A percentile compares a stretch with the other conserved stretches of the same genome.
Evolutionary conservation across 805 yeast species (phyloP).

Genomic region (Diddensiella santjacobensis): DNA sequence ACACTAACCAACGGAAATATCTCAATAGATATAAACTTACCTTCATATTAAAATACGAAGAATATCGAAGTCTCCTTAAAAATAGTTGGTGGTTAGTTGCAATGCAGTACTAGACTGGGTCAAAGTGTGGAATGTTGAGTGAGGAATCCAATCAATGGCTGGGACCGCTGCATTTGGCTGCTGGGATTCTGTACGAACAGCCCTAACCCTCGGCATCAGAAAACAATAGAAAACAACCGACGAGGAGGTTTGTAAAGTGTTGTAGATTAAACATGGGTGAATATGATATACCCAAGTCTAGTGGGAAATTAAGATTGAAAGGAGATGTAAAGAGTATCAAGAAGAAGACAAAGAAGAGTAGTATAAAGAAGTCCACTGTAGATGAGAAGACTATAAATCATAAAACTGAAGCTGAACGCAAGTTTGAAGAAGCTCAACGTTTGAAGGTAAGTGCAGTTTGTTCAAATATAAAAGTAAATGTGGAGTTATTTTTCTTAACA

Average conservation of each 20-base stretch:
- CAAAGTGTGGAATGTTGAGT: not conserved
- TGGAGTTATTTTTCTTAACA: too few species aligned
- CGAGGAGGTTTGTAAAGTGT: not conserved
- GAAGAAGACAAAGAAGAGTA: not conserved
- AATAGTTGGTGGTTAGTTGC: too few species aligned
- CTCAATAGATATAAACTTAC: too few species aligned
- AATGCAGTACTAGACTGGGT: not conserved
- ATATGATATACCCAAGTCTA: conserved; percentile 3
- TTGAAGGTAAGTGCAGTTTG: not conserved
- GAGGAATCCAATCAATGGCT: not conserved
- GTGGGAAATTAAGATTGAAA: not conserved
- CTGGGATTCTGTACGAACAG: too few species aligned
- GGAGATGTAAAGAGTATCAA: not conserved
- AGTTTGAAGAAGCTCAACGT: not conserved
- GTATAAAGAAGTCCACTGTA: not conserved
- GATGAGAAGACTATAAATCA: not conserved
- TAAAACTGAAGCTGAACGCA: not conserved
- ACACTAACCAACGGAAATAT: too few species aligned
- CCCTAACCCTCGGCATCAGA: not conserved
- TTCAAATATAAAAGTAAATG: too few species aligned
- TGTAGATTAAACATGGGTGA: not conserved
- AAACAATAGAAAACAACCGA: not conserved
- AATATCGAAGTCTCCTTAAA: too few species aligned
- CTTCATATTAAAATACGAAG: too few species aligned
- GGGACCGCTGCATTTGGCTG: not conserved